Evolutionary conservation across 352 stramenopile species (phyloP).

Genomic region (Phytophthora rubi): DNA sequence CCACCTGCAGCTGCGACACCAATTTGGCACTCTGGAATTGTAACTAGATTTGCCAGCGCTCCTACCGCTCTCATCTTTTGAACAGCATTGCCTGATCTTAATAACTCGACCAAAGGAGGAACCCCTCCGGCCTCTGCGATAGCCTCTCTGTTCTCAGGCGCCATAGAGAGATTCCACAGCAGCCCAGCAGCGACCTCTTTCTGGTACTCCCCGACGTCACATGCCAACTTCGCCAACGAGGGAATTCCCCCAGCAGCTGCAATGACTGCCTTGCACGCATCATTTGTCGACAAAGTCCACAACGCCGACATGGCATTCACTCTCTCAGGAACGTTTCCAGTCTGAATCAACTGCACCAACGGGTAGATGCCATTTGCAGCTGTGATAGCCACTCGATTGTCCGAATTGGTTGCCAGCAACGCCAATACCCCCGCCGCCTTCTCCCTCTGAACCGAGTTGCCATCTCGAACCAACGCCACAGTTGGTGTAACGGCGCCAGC

Average conservation of each 20-base stretch:
- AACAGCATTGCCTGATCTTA: neutral
- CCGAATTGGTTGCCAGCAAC: conserved; percentile 13
- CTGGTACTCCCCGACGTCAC: neutral
- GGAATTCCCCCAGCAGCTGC: conserved; percentile 8
- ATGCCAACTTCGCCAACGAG: conserved; percentile 6
- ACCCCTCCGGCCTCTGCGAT: conserved; percentile 9
- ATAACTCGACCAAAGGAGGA: conserved; percentile 7
- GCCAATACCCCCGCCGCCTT: conserved; percentile 25
- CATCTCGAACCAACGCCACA: conserved; percentile 14
- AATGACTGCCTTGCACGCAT: conserved; percentile 1
- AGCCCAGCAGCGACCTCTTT: conserved; percentile 12
- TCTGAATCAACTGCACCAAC: conserved; percentile 12
- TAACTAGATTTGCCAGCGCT: neutral
- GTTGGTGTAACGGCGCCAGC: conserved; percentile 5
- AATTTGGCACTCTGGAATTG: neutral
- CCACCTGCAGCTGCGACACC: neutral
- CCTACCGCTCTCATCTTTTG: neutral
- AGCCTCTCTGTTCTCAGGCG: conserved; percentile 5
- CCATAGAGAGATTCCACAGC: conserved; percentile 22
- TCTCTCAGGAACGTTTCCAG: neutral
- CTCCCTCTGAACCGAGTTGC: conserved; percentile 11
- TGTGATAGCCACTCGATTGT: conserved; percentile 10
- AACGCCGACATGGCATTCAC: conserved; percentile 15
- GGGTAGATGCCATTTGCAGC: neutral
- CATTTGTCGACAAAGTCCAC: conserved; percentile 9